These are phyloP conservation scores for Kluyveromyces aestuarii DNA, from an alignment of 805 yeast species.

Conservation along the genomic window DNA sequence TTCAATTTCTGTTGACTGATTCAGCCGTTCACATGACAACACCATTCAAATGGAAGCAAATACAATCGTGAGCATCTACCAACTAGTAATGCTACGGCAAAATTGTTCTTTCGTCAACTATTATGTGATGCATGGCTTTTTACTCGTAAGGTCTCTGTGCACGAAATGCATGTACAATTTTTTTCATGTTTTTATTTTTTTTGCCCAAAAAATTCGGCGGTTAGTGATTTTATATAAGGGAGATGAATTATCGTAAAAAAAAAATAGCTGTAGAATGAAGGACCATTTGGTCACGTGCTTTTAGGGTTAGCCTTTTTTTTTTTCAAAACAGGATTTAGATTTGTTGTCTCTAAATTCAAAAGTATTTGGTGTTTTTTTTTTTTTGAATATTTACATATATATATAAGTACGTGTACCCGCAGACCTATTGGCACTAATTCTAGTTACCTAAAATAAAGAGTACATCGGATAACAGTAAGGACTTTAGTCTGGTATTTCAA, in stretches of 20 bases:
- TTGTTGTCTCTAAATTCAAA: neutral
- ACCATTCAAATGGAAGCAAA: no score
- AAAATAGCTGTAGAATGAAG: no score
- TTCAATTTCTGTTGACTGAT: no score
- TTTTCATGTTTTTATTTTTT: constrained; percentile 9
- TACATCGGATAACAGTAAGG: neutral
- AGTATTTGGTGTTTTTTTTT: neutral
- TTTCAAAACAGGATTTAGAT: neutral
- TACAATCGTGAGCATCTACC: no score
- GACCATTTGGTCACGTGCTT: no score
- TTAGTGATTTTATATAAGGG: neutral
- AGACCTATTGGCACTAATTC: neutral
- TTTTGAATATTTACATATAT: neutral
- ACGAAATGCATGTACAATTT: neutral
- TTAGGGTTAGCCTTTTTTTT: neutral
- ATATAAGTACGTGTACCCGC: neutral
- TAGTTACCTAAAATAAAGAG: neutral
- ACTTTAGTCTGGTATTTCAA: neutral
- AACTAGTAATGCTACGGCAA: neutral
- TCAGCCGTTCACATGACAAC: no score
- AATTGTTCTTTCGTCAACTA: neutral
- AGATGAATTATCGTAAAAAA: neutral
- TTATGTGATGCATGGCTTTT: neutral
- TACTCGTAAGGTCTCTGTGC: neutral
- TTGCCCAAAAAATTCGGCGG: neutral